Conservation (phyloP, 148 eudicot species). For the Persicaria tinctoria region DNA sequence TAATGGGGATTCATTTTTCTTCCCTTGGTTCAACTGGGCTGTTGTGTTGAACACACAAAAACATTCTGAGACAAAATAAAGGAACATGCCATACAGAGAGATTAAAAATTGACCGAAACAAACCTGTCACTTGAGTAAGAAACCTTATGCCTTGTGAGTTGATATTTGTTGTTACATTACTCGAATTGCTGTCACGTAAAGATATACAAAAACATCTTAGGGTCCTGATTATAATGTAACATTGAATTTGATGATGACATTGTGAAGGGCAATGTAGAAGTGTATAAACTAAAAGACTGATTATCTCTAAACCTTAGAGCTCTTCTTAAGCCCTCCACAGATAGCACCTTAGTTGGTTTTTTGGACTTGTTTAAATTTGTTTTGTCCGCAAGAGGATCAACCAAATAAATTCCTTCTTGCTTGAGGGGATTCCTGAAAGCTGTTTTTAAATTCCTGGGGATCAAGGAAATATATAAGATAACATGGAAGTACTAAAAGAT, state of each 20-base stretch:
- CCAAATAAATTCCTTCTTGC: conserved; percentile 64
- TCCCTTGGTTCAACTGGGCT: conserved; percentile 12
- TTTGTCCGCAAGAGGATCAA: conserved; percentile 50
- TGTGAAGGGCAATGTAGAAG: neutral
- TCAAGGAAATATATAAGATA: neutral
- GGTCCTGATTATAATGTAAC: neutral
- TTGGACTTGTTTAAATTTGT: conserved; percentile 32
- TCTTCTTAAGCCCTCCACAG: conserved; percentile 78
- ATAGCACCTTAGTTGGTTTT: conserved; percentile 52
- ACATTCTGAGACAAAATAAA: neutral
- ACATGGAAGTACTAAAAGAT: neutral
- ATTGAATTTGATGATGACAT: neutral
- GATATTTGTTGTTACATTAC: conserved; percentile 61
- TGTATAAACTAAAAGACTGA: neutral
- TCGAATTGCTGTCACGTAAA: conserved; percentile 55
- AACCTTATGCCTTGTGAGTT: conserved; percentile 88
- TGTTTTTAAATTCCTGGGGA: conserved; percentile 66
- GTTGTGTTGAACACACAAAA: neutral
- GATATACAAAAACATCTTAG: neutral
- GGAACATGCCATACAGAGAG: neutral
- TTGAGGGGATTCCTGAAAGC: conserved; percentile 58
- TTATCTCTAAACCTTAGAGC: conserved; percentile 51
- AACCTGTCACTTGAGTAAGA: conserved; percentile 86
- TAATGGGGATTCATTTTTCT: conserved; percentile 23
- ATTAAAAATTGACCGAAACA: neutral